Evolutionary conservation across 78 protist species (phyloP).

Genomic region (Dictyostelium citrinum): DNA sequence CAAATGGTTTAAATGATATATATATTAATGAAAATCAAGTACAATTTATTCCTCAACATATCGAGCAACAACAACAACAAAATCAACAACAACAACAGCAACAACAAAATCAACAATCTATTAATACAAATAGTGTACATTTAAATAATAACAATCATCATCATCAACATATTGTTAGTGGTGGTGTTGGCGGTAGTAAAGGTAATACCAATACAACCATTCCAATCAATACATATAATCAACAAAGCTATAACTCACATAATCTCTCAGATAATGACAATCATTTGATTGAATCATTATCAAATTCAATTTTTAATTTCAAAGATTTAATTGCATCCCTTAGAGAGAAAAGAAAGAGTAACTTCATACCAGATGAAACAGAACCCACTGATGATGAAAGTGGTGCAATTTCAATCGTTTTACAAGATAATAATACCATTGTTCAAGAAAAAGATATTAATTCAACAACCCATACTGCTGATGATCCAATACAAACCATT

Average conservation of each 20-base stretch:
- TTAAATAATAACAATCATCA: not conserved
- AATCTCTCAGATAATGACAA: not conserved
- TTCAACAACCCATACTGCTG: not conserved
- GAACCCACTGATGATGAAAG: not conserved
- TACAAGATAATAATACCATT: not conserved
- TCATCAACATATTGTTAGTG: not conserved
- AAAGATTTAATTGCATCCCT: slow-evolving; percentile 13
- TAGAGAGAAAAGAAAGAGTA: slow-evolving; percentile 46
- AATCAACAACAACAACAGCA: not conserved
- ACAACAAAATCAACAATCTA: not conserved
- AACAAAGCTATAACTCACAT: not conserved
- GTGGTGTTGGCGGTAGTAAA: not conserved
- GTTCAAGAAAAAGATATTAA: not conserved
- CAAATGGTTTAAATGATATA: not conserved
- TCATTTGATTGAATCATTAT: not conserved
- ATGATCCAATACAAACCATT: not conserved
- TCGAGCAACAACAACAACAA: not conserved
- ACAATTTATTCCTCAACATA: not conserved
- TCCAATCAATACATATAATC: not conserved
- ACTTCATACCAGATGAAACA: slow-evolving; percentile 29
- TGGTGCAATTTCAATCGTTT: not conserved
- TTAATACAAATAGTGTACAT: not conserved
- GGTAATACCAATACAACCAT: not conserved
- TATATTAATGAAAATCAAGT: not conserved
- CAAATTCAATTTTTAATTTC: not conserved